phyloP scores from a whole-genome alignment of 441 rosid genomes.

The Syzygium syzygioides region DNA sequence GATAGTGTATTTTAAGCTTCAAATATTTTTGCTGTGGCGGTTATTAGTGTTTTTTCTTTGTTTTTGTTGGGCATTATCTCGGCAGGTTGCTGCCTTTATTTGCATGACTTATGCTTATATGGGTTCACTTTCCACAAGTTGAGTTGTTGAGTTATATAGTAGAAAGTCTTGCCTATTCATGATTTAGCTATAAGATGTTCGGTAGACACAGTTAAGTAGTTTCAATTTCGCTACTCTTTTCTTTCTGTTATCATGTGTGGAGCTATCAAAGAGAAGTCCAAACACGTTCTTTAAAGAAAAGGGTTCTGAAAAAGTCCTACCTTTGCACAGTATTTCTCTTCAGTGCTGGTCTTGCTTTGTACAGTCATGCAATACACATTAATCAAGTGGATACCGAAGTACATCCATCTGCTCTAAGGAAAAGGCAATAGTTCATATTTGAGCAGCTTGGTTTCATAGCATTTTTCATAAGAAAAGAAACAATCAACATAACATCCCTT shows the following conservation, averaged over 20 bases:
- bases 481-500: neutral
- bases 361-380: neutral
- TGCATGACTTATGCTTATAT: neutral
- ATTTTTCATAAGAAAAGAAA: neutral
- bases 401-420: neutral
- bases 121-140: neutral
- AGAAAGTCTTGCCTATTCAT: neutral
- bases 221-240: neutral
- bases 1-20: constrained; percentile 3
- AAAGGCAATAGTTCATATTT: neutral
- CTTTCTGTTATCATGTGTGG: neutral
- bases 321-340: neutral
- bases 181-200: neutral
- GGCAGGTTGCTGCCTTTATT: neutral
- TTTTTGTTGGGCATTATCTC: neutral
- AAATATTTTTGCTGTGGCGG: neutral
- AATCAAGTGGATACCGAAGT: neutral
- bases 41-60: neutral
- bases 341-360: neutral
- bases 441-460: neutral
- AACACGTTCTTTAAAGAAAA: neutral
- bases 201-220: neutral
- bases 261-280: neutral
- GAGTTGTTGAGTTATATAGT: neutral
- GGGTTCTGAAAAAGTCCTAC: neutral